Base-by-base conservation (phyloP, 345 rosid species). In the Hibiscus trionum region DNA sequence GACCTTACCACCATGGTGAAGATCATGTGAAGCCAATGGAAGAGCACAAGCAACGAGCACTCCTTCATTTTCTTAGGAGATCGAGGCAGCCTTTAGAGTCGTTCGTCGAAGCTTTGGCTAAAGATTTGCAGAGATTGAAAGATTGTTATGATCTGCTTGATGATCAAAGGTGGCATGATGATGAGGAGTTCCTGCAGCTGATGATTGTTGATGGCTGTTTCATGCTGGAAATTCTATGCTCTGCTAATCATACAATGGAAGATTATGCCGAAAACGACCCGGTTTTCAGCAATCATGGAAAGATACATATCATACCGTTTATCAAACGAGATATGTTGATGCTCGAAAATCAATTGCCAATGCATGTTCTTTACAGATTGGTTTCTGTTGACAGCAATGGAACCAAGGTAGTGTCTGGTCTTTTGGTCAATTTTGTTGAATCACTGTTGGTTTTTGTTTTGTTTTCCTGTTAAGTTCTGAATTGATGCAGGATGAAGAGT, bases 291-390 rank as follows among this genome's bases (percentile, higher is more conserved):
- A 15, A 9, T 52, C 87, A 80, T 44, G 90, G 90, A 53, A 76
- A 63, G 73, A 70, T 76, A 19, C 66, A 74, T 55, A 72, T 83
- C 2, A 47, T 78, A 70, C 87, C 86, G 0, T 77, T 65, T 73
- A 78, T 87, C 49, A 73, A 60, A 77, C 46, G 86, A 12, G 90
- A 85, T 61, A 87, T 83, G 90, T 31, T 87, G 10, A 72, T 84
- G 88, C 81, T 84, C 6, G 87, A 84, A 71, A 87, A 87, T 72
- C 90, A 87, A 59, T 63, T 87, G 69, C 88, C 87, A 8, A 77
- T 76, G 76, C 59, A 75, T 9, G 66, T 83, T 37, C 80, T 87
- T 27, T 55, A 77, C 8, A 69, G 31, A 73, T 74, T 85, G 19
- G 17, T 70, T 35, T 73, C 79, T 14, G 73, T 76, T 8, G 84